Percentiles rank a stretch among this genome's conserved stretches.
Conservation (phyloP, 2,329 filamentous ascomycete genomes). For the Allantophomopsis cytisporea region DNA sequence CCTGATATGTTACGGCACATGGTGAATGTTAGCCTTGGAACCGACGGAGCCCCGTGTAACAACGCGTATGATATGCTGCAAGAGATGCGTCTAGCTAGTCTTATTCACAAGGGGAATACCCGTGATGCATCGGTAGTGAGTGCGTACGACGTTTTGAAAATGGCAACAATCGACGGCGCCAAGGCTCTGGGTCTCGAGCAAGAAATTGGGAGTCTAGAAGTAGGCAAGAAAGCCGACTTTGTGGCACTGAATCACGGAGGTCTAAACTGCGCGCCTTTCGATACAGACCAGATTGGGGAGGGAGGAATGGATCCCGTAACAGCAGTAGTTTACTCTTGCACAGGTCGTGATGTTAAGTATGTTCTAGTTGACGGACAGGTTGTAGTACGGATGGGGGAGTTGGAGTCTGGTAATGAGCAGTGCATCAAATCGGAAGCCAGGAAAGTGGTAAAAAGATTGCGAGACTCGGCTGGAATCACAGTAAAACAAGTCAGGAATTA, state of each 20-base stretch:
- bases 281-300: slow-evolving; percentile 15
- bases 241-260: background rate
- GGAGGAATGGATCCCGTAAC: slow-evolving; percentile 24
- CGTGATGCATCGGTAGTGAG: slow-evolving; percentile 26
- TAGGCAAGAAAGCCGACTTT: too few species aligned
- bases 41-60: slow-evolving; percentile 37
- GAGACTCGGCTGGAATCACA: too few species aligned
- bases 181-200: slow-evolving; percentile 26
- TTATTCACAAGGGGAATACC: slow-evolving; percentile 30
- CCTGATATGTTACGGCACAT: too few species aligned
- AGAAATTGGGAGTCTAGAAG: too few species aligned
- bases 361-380: too few species aligned
- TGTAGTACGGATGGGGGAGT: too few species aligned
- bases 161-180: slow-evolving; percentile 37
- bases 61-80: slow-evolving; percentile 36
- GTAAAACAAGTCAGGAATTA: too few species aligned
- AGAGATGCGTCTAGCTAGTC: slow-evolving; percentile 35
- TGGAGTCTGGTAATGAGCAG: too few species aligned
- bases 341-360: slow-evolving; percentile 1
- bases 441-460: too few species aligned
- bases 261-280: slow-evolving; percentile 20
- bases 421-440: too few species aligned
- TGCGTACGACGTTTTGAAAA: slow-evolving; percentile 31
- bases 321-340: slow-evolving; percentile 15
- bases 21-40: slow-evolving; percentile 18